Evolutionary conservation across 2,329 filamentous ascomycete species (phyloP), one percentile per base, ranked within the genome.

Genomic region (Aspergillus persii): DNA sequence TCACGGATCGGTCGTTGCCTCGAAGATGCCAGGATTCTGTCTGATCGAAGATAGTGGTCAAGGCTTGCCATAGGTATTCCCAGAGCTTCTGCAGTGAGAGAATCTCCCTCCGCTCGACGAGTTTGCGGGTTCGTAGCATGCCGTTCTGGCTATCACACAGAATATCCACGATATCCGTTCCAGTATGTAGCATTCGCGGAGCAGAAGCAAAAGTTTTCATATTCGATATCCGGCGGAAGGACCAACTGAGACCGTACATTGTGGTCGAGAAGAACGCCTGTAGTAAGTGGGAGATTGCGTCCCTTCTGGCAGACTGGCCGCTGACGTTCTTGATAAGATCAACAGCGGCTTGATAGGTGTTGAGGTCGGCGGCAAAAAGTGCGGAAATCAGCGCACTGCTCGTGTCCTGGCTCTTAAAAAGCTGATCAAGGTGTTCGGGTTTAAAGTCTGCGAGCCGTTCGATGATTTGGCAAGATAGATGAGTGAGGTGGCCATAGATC

Each of bases 271-370:
- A 86, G 62, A 83, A 84, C 0, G 78, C 77, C 52, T 80, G 76
- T n/a, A 88, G 70, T n/a, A 89, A 74, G 66, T 87, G 81, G 49
- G 82, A 82, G 12, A 89, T 76, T 15, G 86, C 86, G 63, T 88
- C 85, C 61, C 82, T 77, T 57, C 86, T 80, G 60, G 81, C 83
- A 55, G 83, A 83, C 72, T 96, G 86, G 8, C 84, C 85, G 39
- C 91, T 95, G 67, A 94, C 85, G 39, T 86, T 86, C 74, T 96
- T 96, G 64, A 98, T 84, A 30, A 98, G 79, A 65, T 92, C 89
- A 6, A 93, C 84, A 1, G 90, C 88, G 15, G 91, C 89, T 71
- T 93, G 89, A 61, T 91, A 92, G 36, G 95, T 88, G 59, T 87
- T 84, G 57, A 89, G 81, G 65, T 96, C 89, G 15, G 91, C 90